A percentile compares a stretch with the other conserved stretches of the same genome.
phyloP scores from a whole-genome alignment of 2,329 filamentous ascomycete species.

The Colletotrichum siamense region DNA sequence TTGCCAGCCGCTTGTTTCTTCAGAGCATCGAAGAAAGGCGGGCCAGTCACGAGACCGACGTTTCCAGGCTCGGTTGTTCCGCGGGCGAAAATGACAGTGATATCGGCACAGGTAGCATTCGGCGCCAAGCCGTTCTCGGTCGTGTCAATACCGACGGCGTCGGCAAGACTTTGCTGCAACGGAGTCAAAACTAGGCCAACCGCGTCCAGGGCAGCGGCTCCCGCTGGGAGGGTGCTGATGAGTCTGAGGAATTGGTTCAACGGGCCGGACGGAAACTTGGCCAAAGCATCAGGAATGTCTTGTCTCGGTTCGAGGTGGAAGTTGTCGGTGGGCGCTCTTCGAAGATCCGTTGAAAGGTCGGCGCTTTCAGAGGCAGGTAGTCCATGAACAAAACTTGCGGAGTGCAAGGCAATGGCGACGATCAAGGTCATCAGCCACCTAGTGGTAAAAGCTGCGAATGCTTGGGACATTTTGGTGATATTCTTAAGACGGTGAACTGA shows the following conservation, averaged over 20 bases:
- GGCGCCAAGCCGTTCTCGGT: slow-evolving; percentile 9
- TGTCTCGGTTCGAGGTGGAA: background rate
- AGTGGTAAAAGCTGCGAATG: background rate
- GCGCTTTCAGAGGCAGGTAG: background rate
- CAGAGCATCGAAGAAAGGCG: slow-evolving; percentile 28
- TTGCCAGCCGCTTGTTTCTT: background rate
- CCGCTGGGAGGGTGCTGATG: slow-evolving; percentile 6
- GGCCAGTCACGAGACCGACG: slow-evolving; percentile 29
- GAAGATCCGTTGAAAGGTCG: background rate
- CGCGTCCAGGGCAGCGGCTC: slow-evolving; percentile 8
- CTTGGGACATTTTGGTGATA: background rate
- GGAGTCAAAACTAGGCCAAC: slow-evolving; percentile 1
- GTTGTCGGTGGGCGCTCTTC: background rate
- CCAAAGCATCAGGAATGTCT: slow-evolving; percentile 4
- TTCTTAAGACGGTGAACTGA: background rate
- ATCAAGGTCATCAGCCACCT: background rate
- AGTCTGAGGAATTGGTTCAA: slow-evolving; percentile 11
- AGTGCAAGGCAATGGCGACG: background rate
- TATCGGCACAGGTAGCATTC: slow-evolving; percentile 27
- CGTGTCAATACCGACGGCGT: slow-evolving; percentile 19
- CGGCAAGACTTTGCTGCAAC: slow-evolving; percentile 18
- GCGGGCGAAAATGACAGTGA: slow-evolving; percentile 33
- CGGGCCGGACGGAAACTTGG: slow-evolving; percentile 4
- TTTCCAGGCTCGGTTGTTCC: slow-evolving; percentile 35
- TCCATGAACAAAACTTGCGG: background rate